phyloP scores from a whole-genome alignment of 2,329 filamentous ascomycete genomes.

The Colletotrichum camelliae region DNA sequence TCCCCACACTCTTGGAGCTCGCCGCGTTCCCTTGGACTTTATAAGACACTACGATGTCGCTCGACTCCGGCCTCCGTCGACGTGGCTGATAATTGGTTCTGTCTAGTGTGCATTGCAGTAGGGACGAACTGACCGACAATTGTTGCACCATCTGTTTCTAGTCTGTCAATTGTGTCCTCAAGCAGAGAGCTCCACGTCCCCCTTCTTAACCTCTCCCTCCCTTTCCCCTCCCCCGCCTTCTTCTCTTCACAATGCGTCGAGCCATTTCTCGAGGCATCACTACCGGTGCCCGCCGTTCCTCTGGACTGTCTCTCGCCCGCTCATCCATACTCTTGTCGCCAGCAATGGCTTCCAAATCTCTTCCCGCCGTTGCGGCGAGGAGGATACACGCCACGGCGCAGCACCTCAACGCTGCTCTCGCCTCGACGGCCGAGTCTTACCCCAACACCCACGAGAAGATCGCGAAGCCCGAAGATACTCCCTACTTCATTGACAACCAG shows the following conservation, averaged over 20 bases:
- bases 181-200: not conserved
- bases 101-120: not conserved
- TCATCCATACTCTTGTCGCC: slow-evolving; percentile 28
- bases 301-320: slow-evolving; percentile 29
- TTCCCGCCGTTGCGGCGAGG: slow-evolving; percentile 47
- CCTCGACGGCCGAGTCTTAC: slow-evolving; percentile 65
- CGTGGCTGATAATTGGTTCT: slow-evolving; percentile 18
- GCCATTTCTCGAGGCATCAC: slow-evolving; percentile 45
- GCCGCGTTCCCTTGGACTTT: slow-evolving; percentile 13
- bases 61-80: not conserved
- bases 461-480: slow-evolving; percentile 70
- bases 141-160: slow-evolving; percentile 5
- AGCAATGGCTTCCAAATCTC: slow-evolving; percentile 25
- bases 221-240: not conserved
- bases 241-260: slow-evolving; percentile 48
- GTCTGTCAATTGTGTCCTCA: slow-evolving; percentile 1
- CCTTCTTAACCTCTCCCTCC: not conserved
- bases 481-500: slow-evolving; percentile 83
- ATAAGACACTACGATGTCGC: slow-evolving; percentile 22
- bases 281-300: slow-evolving; percentile 38
- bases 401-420: slow-evolving; percentile 59
- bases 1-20: slow-evolving; percentile 19
- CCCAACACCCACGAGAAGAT: slow-evolving; percentile 77
- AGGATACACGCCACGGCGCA: slow-evolving; percentile 63
- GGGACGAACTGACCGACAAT: not conserved